Conservation (phyloP, 768 basidiomycete genomes). For the Boletus subparvulus region DNA sequence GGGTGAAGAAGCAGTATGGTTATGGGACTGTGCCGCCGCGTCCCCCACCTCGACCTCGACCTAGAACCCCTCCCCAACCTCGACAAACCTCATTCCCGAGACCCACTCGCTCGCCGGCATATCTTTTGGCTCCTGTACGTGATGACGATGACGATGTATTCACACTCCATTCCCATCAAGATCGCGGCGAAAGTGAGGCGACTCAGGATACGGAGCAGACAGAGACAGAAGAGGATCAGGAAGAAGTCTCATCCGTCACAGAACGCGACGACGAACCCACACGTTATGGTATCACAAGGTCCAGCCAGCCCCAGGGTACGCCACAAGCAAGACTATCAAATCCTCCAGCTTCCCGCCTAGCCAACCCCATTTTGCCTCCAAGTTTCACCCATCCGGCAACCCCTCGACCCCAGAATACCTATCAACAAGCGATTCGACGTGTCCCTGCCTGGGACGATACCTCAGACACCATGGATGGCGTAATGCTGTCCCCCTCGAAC, state of each 20-base stretch:
- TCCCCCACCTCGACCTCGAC: slow-evolving; percentile 4
- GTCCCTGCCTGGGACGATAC: slow-evolving; percentile 36
- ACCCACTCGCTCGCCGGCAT: slow-evolving; percentile 25
- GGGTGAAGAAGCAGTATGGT: slow-evolving; percentile 58
- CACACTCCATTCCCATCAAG: slow-evolving; percentile 45
- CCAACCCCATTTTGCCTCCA: slow-evolving; percentile 28
- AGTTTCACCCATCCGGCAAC: slow-evolving; percentile 30
- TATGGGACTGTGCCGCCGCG: slow-evolving; percentile 31
- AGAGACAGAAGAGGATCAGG: slow-evolving; percentile 15
- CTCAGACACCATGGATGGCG: slow-evolving; percentile 38
- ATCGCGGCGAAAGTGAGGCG: slow-evolving; percentile 30
- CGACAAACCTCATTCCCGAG: slow-evolving; percentile 16
- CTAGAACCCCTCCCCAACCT: slow-evolving; percentile 17
- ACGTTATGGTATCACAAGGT: slow-evolving; percentile 2
- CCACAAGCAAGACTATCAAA: slow-evolving; percentile 12
- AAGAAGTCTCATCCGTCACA: slow-evolving; percentile 16
- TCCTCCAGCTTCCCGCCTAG: slow-evolving; percentile 10
- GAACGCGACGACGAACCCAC: slow-evolving; percentile 23
- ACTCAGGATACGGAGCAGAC: slow-evolving; percentile 19
- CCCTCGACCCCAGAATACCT: slow-evolving; percentile 27
- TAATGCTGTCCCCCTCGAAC: slow-evolving; percentile 36
- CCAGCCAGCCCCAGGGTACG: slow-evolving; percentile 7
- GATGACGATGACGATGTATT: slow-evolving; percentile 42
- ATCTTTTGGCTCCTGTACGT: slow-evolving; percentile 27
- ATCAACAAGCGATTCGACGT: slow-evolving; percentile 10